Conservation (phyloP, 129 eudicot genomes). For the Glebionis coronaria region DNA sequence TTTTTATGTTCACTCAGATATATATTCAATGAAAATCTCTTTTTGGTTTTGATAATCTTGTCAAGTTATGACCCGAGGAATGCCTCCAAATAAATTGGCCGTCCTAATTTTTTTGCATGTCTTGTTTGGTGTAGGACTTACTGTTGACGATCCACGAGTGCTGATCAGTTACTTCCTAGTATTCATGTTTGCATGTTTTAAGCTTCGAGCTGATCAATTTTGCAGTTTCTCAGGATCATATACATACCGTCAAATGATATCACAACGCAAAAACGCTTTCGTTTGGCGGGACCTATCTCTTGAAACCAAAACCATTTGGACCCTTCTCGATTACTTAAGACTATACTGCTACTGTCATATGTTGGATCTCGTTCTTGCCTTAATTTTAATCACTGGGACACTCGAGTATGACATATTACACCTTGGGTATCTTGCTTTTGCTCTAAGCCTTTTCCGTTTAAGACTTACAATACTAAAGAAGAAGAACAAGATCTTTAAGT, state of each 20-base stretch:
- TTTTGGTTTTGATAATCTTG: not conserved
- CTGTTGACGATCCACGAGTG: slow-evolving; percentile 91
- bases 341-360: slow-evolving; percentile 98
- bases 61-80: not conserved
- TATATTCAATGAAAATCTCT: not conserved
- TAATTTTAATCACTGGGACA: slow-evolving; percentile 87
- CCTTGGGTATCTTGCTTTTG: slow-evolving; percentile 97
- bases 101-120: slow-evolving; percentile 8
- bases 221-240: slow-evolving; percentile 69
- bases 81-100: not conserved
- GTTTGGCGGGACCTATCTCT: slow-evolving; percentile 97
- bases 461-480: slow-evolving; percentile 85
- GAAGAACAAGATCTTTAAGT: slow-evolving; percentile 87
- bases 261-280: slow-evolving; percentile 80
- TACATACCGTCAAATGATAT: slow-evolving; percentile 83
- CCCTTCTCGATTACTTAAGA: slow-evolving; percentile 84
- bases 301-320: slow-evolving; percentile 99
- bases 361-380: slow-evolving; percentile 87
- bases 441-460: slow-evolving; percentile 77
- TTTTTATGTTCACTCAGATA: no score
- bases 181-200: slow-evolving; percentile 85
- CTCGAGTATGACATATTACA: slow-evolving; percentile 93
- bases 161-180: slow-evolving; percentile 78
- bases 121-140: slow-evolving; percentile 53
- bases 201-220: slow-evolving; percentile 86